These are phyloP conservation scores for Globisporangium apiculatum DNA, from an alignment of 352 stramenopile species.

Conservation along the genomic window DNA sequence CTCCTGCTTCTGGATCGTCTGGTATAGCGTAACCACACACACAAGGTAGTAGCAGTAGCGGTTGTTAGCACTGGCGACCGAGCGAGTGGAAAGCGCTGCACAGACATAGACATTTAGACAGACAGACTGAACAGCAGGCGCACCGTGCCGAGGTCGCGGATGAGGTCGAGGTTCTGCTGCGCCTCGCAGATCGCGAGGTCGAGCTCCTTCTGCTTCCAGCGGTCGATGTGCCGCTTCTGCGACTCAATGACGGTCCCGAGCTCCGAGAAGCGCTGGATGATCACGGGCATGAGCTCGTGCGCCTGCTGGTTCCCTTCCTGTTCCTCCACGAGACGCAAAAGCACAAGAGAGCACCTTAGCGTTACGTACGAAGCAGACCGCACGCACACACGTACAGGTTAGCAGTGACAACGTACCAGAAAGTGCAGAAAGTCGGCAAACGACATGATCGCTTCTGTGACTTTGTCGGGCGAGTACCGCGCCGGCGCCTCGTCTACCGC, in stretches of 20 bases:
- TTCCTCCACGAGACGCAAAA: conserved; percentile 37
- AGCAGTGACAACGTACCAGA: conserved; percentile 33
- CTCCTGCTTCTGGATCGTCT: conserved; percentile 58
- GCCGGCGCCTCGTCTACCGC: conserved; percentile 38
- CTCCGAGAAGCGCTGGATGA: conserved; percentile 72
- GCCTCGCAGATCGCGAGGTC: conserved; percentile 69
- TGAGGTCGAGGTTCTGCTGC: conserved; percentile 59
- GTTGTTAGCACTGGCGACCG: background rate
- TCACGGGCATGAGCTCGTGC: conserved; percentile 65
- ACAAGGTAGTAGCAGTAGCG: background rate
- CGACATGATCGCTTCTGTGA: conserved; percentile 71
- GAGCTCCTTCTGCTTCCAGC: conserved; percentile 80
- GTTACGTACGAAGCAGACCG: background rate
- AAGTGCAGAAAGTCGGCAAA: conserved; percentile 80
- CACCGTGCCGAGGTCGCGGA: conserved; percentile 46
- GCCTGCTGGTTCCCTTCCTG: conserved; percentile 74
- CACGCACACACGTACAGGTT: no score
- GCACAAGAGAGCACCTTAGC: conserved; percentile 28
- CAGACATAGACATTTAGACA: background rate
- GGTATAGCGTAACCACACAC: background rate
- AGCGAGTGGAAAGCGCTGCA: background rate
- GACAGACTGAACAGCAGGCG: background rate
- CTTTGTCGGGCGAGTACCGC: conserved; percentile 61
- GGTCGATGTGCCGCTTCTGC: conserved; percentile 79
- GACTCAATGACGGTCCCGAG: conserved; percentile 77